A percentile compares a stretch with the other conserved stretches of the same genome.
These are phyloP conservation scores for Phytophthora hibernalis DNA, from an alignment of 352 stramenopile genomes.

Conservation along the genomic window DNA sequence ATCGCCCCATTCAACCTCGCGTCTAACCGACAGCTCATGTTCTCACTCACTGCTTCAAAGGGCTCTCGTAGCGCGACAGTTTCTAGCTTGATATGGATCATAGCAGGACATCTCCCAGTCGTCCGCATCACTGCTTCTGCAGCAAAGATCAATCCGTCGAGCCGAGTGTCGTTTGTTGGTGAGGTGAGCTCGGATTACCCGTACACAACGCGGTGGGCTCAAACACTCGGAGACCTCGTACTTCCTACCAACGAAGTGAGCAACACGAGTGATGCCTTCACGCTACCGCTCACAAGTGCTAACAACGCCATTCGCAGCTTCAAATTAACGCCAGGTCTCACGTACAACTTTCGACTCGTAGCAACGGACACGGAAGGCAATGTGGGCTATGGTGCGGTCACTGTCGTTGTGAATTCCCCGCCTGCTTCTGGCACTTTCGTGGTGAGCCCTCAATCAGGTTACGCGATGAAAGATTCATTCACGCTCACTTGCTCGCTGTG, in stretches of 20 bases:
- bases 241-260: conserved; percentile 33
- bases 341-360: conserved; percentile 69
- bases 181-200: conserved; percentile 68
- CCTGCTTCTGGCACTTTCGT: conserved; percentile 60
- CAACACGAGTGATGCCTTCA: conserved; percentile 52
- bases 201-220: conserved; percentile 57
- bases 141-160: conserved; percentile 58
- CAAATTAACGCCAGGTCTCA: conserved; percentile 63
- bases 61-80: conserved; percentile 18
- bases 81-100: conserved; percentile 56
- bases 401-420: conserved; percentile 65
- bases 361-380: conserved; percentile 64
- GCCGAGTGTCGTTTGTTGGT: conserved; percentile 43
- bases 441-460: conserved; percentile 52
- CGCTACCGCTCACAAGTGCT: conserved; percentile 56
- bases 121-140: conserved; percentile 41
- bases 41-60: conserved; percentile 58
- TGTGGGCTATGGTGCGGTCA: conserved; percentile 56
- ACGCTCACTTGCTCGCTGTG: conserved; percentile 58
- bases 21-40: conserved; percentile 48
- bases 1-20: conserved; percentile 57
- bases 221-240: conserved; percentile 66
- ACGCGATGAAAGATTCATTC: conserved; percentile 65
- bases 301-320: conserved; percentile 66
- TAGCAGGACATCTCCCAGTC: conserved; percentile 51